phyloP scores from a whole-genome alignment of 768 basidiomycete species.

The Lactifluus subvellereus region DNA sequence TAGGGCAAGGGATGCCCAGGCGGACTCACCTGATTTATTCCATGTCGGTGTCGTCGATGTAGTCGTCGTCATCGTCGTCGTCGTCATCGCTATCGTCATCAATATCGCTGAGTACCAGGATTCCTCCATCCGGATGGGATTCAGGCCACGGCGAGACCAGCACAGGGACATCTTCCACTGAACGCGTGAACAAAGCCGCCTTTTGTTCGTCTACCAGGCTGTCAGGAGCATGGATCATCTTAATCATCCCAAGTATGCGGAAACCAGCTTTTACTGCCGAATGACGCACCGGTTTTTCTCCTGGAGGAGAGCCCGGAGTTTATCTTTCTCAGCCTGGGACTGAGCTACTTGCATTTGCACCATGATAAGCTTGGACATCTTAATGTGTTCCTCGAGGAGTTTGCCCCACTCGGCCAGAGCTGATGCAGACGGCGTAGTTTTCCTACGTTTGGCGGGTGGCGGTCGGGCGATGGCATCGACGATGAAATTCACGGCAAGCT shows the following conservation, averaged over 20 bases:
- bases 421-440: slow-evolving; percentile 18
- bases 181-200: slow-evolving; percentile 3
- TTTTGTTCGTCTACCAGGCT: slow-evolving; percentile 36
- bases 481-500: slow-evolving; percentile 14
- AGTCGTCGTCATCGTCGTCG: slow-evolving; percentile 32
- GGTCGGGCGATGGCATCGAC: slow-evolving; percentile 16
- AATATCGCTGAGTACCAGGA: slow-evolving; percentile 44
- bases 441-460: slow-evolving; percentile 21
- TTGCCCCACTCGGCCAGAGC: slow-evolving; percentile 40
- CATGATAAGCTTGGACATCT: slow-evolving; percentile 47
- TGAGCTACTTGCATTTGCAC: slow-evolving; percentile 36
- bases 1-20: background rate
- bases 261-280: background rate
- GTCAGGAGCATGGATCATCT: slow-evolving; percentile 15
- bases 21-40: slow-evolving; percentile 17
- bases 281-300: slow-evolving; percentile 48
- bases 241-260: slow-evolving; percentile 7
- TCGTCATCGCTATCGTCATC: slow-evolving; percentile 35
- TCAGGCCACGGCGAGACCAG: slow-evolving; percentile 37
- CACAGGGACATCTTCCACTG: background rate
- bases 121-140: slow-evolving; percentile 34
- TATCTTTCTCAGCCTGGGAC: slow-evolving; percentile 46
- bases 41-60: slow-evolving; percentile 22
- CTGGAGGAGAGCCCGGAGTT: slow-evolving; percentile 39
- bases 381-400: slow-evolving; percentile 44